Evolutionary conservation across 805 yeast species (phyloP), one percentile per base, ranked within the genome.

Genomic region (Candida maris): DNA sequence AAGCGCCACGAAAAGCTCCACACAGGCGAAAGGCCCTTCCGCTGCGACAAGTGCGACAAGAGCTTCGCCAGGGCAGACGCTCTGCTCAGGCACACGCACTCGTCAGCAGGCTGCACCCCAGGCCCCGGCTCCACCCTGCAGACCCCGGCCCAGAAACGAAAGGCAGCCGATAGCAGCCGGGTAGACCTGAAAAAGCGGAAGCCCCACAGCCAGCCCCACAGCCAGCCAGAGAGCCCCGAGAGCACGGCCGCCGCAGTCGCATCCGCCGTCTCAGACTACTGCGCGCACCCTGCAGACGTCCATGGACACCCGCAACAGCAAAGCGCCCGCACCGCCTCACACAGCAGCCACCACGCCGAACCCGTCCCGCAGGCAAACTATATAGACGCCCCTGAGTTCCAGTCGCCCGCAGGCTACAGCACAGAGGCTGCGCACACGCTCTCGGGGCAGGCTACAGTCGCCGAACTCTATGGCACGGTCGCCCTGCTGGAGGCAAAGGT

Each of bases 21-120:
- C 52, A 74, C 87, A 0, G 91, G 91, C 16, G 86, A 77, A 45
- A 79, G 74, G 54, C 89, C 91, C 1, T 79, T 63, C 53, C 59
- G 54, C 27, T 85, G 94, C 55, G 61, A 61, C 14, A 64, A 65
- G 31, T 85, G 94, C 61, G 72, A 73, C 12, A 68, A 82, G 30
- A 62, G 68, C 27, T 85, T 85, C 60, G 85, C 91, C 1, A 63
- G 95, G 22, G 77, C 79, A 1, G 95, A 85, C 57, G 88, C 94
- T 0, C 65, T 85, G 19, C 71, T 78, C 3, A 66, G 95, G 42
- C 95, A 85, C 52, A 63, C 66, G 30, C 77, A 81, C 30, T 55
- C 64, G 1, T 44, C 56, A 4, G 35, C 56, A 3, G 63, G 61
- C 6, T 60, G 65, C 34, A 31, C 51, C 4, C 44, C 35, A 1